Conservation (phyloP, 2,329 filamentous ascomycete genomes). For the Xylaria sp. region DNA sequence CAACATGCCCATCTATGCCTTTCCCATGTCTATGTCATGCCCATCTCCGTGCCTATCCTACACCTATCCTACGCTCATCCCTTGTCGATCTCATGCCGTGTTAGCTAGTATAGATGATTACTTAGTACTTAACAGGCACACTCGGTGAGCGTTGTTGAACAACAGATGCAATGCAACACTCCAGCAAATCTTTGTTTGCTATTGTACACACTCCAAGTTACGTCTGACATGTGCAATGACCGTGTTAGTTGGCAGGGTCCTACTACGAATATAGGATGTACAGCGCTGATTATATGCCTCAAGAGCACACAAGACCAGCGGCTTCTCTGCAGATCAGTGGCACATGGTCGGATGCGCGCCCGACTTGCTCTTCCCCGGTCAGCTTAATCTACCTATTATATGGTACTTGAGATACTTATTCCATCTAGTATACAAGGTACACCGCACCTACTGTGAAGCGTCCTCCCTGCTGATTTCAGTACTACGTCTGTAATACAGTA, state of each 20-base stretch:
- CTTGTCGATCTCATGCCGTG: neutral
- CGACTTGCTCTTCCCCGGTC: neutral
- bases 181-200: too few species aligned
- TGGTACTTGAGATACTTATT: too few species aligned
- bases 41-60: neutral
- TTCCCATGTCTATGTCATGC: neutral
- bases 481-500: too few species aligned
- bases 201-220: too few species aligned
- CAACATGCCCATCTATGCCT: conserved; percentile 3
- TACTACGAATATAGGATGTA: neutral
- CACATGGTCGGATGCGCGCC: conserved; percentile 8
- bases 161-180: conserved; percentile 22
- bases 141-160: conserved; percentile 16
- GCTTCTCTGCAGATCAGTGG: conserved; percentile 11
- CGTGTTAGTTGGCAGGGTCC: conserved; percentile 3
- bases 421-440: neutral
- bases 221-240: too few species aligned
- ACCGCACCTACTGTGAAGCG: neutral
- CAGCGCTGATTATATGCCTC: conserved; percentile 4
- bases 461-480: neutral
- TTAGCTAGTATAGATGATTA: neutral
- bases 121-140: neutral
- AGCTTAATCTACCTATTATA: neutral
- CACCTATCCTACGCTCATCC: neutral
- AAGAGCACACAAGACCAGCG: conserved; percentile 1